Base-by-base conservation (phyloP, 768 basidiomycete genomes). In the Rhizopogon rudus region DNA sequence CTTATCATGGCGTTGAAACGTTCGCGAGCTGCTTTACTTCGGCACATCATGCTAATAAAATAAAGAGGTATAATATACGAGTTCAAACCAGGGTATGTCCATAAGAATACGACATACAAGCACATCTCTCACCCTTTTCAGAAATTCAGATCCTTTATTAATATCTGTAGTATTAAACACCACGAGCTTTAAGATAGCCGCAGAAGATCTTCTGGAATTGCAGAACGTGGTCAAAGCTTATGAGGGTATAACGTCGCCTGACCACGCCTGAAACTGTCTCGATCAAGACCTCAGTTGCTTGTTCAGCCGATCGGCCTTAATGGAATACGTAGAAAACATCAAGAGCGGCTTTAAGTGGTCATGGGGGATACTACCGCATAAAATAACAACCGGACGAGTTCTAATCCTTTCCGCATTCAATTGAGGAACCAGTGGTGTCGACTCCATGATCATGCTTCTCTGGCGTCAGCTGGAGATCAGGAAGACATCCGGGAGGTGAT, bases 361-460 rank as follows among this genome's bases (percentile, higher is more conserved):
- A 31, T 28, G 5, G 6, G 44, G n/a, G 3, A 17, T 33, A 3
- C 25, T 25, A 10, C 20, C 3, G 3, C 3, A 9, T 10, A 31
- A 56, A 6, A 9, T 5, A 28, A 35, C 9, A 33, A 10, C 59
- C 13, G 12, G 8, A 1, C 3, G 63, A 64, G 35, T 55, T 46
- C 22, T 64, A 64, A 1, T 52, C 53, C 56, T 59, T 64, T 8
- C 59, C 56, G 14, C 63, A 62, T 17, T 63, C 63, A 44, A 60
- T 60, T 3, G 65, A 55, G 9, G 63, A 65, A 6, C 61, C 56
- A 37, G 58, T 56, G 13, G 63, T 58, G 40, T 60, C 52, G 6
- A 65, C 61, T 61, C 63, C 63, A 37, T 63, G 63, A 29, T 56
- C 53, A 40, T 63, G 61, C 45, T 59, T 65, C 49, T 59, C 61